Percentiles rank a stretch among this genome's conserved stretches.
Conservation (phyloP, 495 filamentous ascomycete species). For the Daldinia childiae region DNA sequence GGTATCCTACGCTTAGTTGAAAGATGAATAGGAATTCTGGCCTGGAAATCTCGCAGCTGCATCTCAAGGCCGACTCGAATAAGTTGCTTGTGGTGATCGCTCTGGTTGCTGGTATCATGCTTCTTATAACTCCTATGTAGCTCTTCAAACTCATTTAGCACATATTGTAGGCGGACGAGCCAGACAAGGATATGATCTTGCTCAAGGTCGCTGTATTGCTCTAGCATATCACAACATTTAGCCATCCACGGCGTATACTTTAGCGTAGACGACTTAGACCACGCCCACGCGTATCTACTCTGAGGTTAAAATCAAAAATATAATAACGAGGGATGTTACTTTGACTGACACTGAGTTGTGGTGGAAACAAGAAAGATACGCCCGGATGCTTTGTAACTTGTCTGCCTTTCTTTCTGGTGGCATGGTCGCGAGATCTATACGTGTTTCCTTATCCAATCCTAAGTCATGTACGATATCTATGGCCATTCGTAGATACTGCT, state of each 20-base stretch:
- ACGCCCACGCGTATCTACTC: slow-evolving; percentile 47
- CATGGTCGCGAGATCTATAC: slow-evolving; percentile 21
- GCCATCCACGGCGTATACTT: slow-evolving; percentile 48
- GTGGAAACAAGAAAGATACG: slow-evolving; percentile 53
- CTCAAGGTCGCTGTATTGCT: slow-evolving; percentile 41
- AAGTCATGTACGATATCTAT: slow-evolving; percentile 58
- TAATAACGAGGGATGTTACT: neutral
- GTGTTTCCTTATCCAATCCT: slow-evolving; percentile 51
- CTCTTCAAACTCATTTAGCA: slow-evolving; percentile 51
- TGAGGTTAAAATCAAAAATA: slow-evolving; percentile 3
- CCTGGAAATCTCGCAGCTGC: slow-evolving; percentile 52
- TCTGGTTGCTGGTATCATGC: slow-evolving; percentile 35
- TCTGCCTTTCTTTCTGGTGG: slow-evolving; percentile 21
- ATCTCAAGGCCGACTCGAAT: slow-evolving; percentile 55
- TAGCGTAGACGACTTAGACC: slow-evolving; percentile 44
- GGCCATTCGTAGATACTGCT: slow-evolving; percentile 58
- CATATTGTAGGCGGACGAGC: slow-evolving; percentile 53
- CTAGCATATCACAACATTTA: slow-evolving; percentile 49
- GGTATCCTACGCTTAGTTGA: slow-evolving; percentile 27
- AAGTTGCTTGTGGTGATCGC: slow-evolving; percentile 51
- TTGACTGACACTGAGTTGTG: slow-evolving; percentile 48
- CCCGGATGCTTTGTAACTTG: slow-evolving; percentile 51
- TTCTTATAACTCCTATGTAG: slow-evolving; percentile 38
- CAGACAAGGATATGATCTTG: slow-evolving; percentile 54
- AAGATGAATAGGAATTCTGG: slow-evolving; percentile 45